Conservation (phyloP, 345 rosid genomes). For the Acer saccharum region DNA sequence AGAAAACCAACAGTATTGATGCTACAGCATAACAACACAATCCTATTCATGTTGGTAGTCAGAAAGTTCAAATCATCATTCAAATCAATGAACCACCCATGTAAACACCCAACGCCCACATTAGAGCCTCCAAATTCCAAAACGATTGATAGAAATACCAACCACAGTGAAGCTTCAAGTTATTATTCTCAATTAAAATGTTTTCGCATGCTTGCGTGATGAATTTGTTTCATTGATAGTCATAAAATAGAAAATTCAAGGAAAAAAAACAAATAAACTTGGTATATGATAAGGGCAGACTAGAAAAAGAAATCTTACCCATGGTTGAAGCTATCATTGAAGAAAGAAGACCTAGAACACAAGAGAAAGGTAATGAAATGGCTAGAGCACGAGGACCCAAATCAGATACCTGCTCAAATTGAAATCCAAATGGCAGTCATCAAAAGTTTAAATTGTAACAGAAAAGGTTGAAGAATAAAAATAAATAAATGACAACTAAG, state of each 20-base stretch:
- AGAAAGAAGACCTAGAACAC: conserved; percentile 54
- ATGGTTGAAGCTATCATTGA: conserved; percentile 54
- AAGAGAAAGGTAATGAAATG: conserved; percentile 48
- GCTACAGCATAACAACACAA: not conserved
- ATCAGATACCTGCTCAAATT: conserved; percentile 37
- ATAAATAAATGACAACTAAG: not conserved
- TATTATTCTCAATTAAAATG: not conserved
- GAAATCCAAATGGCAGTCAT: conserved; percentile 8
- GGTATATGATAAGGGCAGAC: not conserved
- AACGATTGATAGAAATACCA: not conserved
- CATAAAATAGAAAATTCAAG: not conserved
- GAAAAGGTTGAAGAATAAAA: not conserved
- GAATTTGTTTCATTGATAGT: not conserved
- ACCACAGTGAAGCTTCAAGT: not conserved
- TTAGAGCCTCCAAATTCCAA: not conserved
- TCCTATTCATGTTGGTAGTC: not conserved
- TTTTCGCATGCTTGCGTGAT: not conserved
- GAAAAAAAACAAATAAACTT: not conserved
- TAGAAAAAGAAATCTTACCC: conserved; percentile 35
- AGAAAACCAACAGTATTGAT: not conserved
- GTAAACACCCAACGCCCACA: not conserved
- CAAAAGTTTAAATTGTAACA: not conserved
- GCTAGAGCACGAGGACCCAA: conserved; percentile 56
- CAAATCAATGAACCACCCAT: not conserved
- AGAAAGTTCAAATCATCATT: not conserved